Evolutionary conservation across 1,139 yeast genomes (phyloP).

Genomic region (Yamadazyma spencermartinsiae): DNA sequence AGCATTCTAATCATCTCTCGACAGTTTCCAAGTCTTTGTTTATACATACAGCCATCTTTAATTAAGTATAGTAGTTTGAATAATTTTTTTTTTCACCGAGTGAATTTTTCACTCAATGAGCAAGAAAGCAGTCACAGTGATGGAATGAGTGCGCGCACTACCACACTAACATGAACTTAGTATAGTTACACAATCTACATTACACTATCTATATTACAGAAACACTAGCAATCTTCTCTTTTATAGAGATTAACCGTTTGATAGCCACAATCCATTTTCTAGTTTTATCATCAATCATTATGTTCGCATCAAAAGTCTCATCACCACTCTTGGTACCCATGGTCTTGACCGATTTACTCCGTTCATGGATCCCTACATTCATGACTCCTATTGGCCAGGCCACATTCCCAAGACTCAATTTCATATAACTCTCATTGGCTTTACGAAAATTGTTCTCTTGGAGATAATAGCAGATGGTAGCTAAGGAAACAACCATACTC

Average conservation of each 20-base stretch:
- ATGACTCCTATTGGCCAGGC: slow-evolving; percentile 93
- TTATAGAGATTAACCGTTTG: slow-evolving; percentile 66
- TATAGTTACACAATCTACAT: not conserved
- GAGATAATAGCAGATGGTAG: slow-evolving; percentile 59
- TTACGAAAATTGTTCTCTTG: slow-evolving; percentile 53
- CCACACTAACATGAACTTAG: too few relatives aligned
- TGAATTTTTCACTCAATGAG: slow-evolving; percentile 1
- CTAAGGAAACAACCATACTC: slow-evolving; percentile 53
- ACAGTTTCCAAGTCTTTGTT: slow-evolving; percentile 2
- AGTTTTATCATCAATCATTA: slow-evolving; percentile 76
- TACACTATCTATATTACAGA: not conserved
- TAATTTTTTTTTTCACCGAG: slow-evolving; percentile 2
- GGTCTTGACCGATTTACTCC: slow-evolving; percentile 50
- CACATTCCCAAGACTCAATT: slow-evolving; percentile 80
- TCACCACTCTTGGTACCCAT: slow-evolving; percentile 16
- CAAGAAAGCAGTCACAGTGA: slow-evolving; percentile 9
- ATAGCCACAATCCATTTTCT: slow-evolving; percentile 76
- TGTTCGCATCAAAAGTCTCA: slow-evolving; percentile 47
- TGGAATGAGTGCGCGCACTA: not conserved
- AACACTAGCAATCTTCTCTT: slow-evolving; percentile 28
- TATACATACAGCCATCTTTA: slow-evolving; percentile 36
- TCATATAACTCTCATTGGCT: slow-evolving; percentile 73
- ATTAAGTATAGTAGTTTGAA: slow-evolving; percentile 5
- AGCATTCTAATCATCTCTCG: too few relatives aligned
- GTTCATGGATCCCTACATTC: slow-evolving; percentile 76